Evolutionary conservation across 2,329 filamentous ascomycete genomes (phyloP).

Genomic region (Colletotrichum eremochloae): DNA sequence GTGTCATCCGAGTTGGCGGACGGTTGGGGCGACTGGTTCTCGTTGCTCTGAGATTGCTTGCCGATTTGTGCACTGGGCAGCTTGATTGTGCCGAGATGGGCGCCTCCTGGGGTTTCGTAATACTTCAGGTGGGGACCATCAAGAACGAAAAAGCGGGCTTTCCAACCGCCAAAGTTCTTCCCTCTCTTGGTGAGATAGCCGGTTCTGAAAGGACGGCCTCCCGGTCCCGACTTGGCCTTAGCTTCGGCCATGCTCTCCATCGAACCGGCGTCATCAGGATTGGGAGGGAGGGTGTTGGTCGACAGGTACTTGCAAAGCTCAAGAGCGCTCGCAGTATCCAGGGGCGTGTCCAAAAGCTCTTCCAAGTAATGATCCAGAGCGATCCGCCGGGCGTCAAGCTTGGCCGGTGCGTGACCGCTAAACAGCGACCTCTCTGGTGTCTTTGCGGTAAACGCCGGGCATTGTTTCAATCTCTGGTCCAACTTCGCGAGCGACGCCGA

Average conservation of each 20-base stretch:
- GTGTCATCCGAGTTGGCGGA: conserved; percentile 74
- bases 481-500: conserved; percentile 83
- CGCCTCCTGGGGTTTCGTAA: conserved; percentile 90
- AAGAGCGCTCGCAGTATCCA: conserved; percentile 82
- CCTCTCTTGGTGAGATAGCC: conserved; percentile 97
- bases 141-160: conserved; percentile 78
- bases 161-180: conserved; percentile 99
- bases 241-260: conserved; percentile 50
- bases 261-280: conserved; percentile 66
- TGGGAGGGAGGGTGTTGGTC: conserved; percentile 72
- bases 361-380: conserved; percentile 90
- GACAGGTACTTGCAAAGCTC: conserved; percentile 91
- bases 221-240: conserved; percentile 64
- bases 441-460: conserved; percentile 77
- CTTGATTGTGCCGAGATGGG: conserved; percentile 94
- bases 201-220: conserved; percentile 79
- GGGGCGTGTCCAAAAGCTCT: conserved; percentile 82
- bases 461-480: conserved; percentile 83
- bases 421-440: conserved; percentile 90
- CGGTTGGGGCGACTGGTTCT: conserved; percentile 73
- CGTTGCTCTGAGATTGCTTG: conserved; percentile 81
- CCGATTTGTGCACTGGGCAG: conserved; percentile 92
- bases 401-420: conserved; percentile 91
- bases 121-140: conserved; percentile 81
- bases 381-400: conserved; percentile 86